Percentiles rank a stretch among this genome's conserved stretches.
Conservation (phyloP, 495 filamentous ascomycete species). For the Aspergillus cristatus region DNA sequence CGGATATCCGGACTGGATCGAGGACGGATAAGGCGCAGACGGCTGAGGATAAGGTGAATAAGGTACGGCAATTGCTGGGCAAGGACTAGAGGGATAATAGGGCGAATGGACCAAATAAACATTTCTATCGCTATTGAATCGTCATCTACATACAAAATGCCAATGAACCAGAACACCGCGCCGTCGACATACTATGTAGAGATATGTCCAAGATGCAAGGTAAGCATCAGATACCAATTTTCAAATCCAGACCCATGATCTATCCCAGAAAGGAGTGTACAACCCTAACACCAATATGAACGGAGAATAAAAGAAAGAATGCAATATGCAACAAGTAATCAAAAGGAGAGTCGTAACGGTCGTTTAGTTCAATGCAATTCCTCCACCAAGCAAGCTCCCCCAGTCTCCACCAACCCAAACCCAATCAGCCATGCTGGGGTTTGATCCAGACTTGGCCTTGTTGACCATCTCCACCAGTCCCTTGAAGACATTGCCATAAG, state of each 20-base stretch:
- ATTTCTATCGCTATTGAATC: not conserved
- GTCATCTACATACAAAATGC: not conserved
- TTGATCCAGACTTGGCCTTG: slow-evolving; percentile 26
- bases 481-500: slow-evolving; percentile 31
- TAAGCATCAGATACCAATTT: too few species aligned
- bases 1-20: slow-evolving; percentile 78
- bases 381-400: slow-evolving; percentile 32
- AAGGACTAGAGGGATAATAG: slow-evolving; percentile 21
- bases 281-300: too few species aligned
- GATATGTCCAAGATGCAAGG: too few species aligned
- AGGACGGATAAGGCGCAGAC: slow-evolving; percentile 68
- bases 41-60: slow-evolving; percentile 57
- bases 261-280: slow-evolving; percentile 1
- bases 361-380: slow-evolving; percentile 18
- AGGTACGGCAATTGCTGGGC: slow-evolving; percentile 48
- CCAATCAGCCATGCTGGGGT: slow-evolving; percentile 35
- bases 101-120: too few species aligned
- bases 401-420: slow-evolving; percentile 41
- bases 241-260: slow-evolving; percentile 1
- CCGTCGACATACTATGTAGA: too few species aligned
- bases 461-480: slow-evolving; percentile 29
- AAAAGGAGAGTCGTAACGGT: not conserved
- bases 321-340: slow-evolving; percentile 11
- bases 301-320: slow-evolving; percentile 3
- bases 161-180: not conserved